Evolutionary conservation across 1,284 basidiomycete genomes (phyloP), one percentile per base, ranked within the genome.

Genomic region (Apiotrichum sp.): DNA sequence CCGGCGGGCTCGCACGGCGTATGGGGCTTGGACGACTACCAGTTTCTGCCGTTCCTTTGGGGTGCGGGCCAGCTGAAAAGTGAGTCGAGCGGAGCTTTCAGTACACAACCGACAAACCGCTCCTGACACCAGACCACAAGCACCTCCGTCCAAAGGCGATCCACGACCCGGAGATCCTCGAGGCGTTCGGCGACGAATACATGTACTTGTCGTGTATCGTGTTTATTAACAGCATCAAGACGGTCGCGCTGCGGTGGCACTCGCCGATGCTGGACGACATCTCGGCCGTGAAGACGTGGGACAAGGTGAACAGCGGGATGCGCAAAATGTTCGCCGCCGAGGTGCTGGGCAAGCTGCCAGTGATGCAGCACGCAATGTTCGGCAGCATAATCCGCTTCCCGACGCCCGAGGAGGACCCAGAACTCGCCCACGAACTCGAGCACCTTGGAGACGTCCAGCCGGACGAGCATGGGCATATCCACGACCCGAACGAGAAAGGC

Each of bases 201-300:
- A 98, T 99, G 83, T 99, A 98, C 73, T 85, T 98, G 68, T 87
- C 92, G 0, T 98, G 93, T 76, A 95, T 98, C 67, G 81, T 85
- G 52, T 98, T 97, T 74, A 98, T 98, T 78, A 98, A 98, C 75
- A 92, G 90, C 14, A 90, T 96, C 68, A 98, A 98, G 75, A 93
- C 93, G 0, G 93, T 93, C 0, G 93, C 91, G 0, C 80, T 98
- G 3, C 82, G 93, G 50, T 98, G 95, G 96, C 96, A 98, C 77
- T 97, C 92, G 0, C 96, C 95, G 0, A 98, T 98, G 95, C 82
- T 98, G 10, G 92, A 98, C 71, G 95, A 98, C 72, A 98, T 98
- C 59, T 95, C 92, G 0, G 91, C 86, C 4, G 95, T 96, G 53
- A 96, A 93, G 77, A 89, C 90, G 2, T 98, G 93, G 93, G 86